Base-by-base conservation (phyloP, 768 basidiomycete species). In the Pisolithus albus region DNA sequence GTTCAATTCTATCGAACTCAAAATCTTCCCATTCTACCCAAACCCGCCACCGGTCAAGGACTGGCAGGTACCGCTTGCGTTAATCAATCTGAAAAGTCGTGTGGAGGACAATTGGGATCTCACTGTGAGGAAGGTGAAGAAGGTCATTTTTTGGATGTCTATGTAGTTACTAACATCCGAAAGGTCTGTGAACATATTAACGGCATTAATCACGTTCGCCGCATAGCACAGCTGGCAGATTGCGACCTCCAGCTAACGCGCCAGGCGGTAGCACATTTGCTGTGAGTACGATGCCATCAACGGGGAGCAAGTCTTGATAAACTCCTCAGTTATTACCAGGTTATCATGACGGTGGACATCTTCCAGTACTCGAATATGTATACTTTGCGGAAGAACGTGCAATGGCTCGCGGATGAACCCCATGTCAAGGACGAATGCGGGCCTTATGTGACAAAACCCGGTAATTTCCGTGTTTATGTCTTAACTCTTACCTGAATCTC, bases 361-460 rank as follows among this genome's bases (percentile, higher is more conserved):
- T 99, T 99, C 66, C 94, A 96, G 66, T 95, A 87, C 66, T 92
- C 92, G 15, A 98, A 98, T 67, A 92, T 95, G 84, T 99, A 99
- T 64, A 92, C 92, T 0, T 75, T 93, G 24, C 81, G 87, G 47
- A 89, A 87, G 59, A 86, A 83, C 54, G 82, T 96, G 21, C 84
- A 92, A 59, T 91, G 87, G 79, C 80, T 96, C 32, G 91, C 88
- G 13, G 82, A 88, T 46, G 91, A 94, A 63, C 68, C 75, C 4
- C 86, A 91, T 61, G 90, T 97, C 45, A 82, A 82, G 51, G 77
- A 84, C 13, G 95, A 99, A 72, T 99, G 95, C 66, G 93, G 90
- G 4, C 80, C 85, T 3, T 99, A 98, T 63, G 90, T 93, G 7
- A 90, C 85, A 7, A 85, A 81, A 55, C 81, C 83, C 57, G 84